Conservation (phyloP, 1,284 basidiomycete genomes). For the Boletus subluridellus region DNA sequence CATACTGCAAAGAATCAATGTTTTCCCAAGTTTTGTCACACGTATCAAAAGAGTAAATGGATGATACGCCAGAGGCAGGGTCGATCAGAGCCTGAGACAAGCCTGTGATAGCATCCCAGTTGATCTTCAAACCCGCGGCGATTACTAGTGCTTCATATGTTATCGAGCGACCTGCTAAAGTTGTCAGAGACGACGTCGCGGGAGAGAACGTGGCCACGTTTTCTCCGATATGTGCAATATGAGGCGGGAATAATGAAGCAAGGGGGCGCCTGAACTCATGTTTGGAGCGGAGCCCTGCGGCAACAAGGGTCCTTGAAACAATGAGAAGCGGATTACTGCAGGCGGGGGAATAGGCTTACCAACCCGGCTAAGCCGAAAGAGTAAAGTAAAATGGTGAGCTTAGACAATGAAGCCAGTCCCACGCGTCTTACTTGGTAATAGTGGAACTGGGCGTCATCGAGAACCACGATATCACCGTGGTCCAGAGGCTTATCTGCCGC, state of each 20-base stretch:
- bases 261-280: slow-evolving; percentile 66
- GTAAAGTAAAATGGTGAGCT: slow-evolving; percentile 8
- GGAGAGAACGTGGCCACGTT: slow-evolving; percentile 79
- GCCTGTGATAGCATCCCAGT: slow-evolving; percentile 78
- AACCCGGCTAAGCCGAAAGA: slow-evolving; percentile 63
- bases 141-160: slow-evolving; percentile 88
- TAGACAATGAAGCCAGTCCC: not conserved
- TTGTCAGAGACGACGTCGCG: slow-evolving; percentile 68
- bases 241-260: slow-evolving; percentile 64
- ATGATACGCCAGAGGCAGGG: slow-evolving; percentile 78
- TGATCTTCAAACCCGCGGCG: slow-evolving; percentile 84
- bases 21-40: slow-evolving; percentile 86
- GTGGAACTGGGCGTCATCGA: slow-evolving; percentile 75
- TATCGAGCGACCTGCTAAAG: slow-evolving; percentile 66
- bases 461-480: slow-evolving; percentile 76
- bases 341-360: slow-evolving; percentile 41
- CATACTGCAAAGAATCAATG: slow-evolving; percentile 70
- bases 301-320: slow-evolving; percentile 81
- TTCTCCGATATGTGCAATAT: slow-evolving; percentile 73
- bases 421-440: slow-evolving; percentile 63
- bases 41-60: slow-evolving; percentile 89
- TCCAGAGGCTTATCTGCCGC: slow-evolving; percentile 64
- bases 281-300: slow-evolving; percentile 77
- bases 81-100: slow-evolving; percentile 76
- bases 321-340: not conserved